phyloP scores from a whole-genome alignment of 2,329 filamentous ascomycete species.

The Alternaria hordeiaustralica region DNA sequence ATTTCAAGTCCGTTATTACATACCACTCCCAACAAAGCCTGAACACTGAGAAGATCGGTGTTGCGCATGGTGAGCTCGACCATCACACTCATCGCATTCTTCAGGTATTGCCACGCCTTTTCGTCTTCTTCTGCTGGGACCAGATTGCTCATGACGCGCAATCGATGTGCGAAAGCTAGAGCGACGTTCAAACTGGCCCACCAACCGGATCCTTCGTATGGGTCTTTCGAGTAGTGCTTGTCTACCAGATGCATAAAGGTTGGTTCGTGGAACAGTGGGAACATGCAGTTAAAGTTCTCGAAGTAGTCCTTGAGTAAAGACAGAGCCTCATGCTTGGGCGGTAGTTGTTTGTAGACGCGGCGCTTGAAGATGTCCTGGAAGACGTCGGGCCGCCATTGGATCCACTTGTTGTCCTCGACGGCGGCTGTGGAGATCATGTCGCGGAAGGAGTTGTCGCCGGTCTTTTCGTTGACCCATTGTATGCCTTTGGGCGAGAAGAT shows the following conservation, averaged over 20 bases:
- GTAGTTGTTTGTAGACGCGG: constrained; percentile 81
- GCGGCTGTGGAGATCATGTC: constrained; percentile 89
- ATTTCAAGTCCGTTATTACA: constrained; percentile 19
- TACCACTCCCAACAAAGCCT: constrained; percentile 89
- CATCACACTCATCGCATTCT: constrained; percentile 94
- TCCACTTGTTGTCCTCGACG: constrained; percentile 93
- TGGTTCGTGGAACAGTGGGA: constrained; percentile 94
- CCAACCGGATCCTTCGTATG: constrained; percentile 95
- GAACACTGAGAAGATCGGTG: constrained; percentile 91
- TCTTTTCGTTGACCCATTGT: constrained; percentile 98
- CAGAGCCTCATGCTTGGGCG: constrained; percentile 83
- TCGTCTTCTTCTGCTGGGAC: constrained; percentile 90
- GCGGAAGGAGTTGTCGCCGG: constrained; percentile 93
- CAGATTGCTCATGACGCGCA: constrained; percentile 94
- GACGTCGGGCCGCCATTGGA: constrained; percentile 97
- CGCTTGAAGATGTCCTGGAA: constrained; percentile 91
- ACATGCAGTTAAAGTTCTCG: constrained; percentile 99
- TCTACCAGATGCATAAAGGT: constrained; percentile 99
- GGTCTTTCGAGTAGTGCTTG: constrained; percentile 88
- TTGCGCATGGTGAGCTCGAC: constrained; percentile 95
- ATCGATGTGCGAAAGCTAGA: constrained; percentile 87
- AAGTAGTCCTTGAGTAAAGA: constrained; percentile 94
- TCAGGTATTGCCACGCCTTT: constrained; percentile 93
- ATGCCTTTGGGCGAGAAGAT: constrained; percentile 99
- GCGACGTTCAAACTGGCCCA: constrained; percentile 97